phyloP scores from a whole-genome alignment of 768 basidiomycete genomes.

The Scleroderma citrinum region DNA sequence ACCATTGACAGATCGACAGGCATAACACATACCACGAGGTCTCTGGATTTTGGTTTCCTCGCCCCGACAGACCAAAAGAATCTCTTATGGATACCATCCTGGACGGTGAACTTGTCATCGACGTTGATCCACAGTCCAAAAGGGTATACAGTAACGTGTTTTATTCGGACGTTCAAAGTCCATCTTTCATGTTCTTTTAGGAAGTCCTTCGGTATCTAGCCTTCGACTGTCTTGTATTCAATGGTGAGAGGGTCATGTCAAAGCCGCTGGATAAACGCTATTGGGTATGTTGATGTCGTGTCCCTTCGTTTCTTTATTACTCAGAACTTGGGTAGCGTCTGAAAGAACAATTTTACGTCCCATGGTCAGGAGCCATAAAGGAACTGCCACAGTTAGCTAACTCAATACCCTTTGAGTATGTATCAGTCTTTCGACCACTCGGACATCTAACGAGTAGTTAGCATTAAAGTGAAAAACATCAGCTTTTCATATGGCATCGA shows the following conservation, averaged over 20 bases:
- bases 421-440: constrained; percentile 7
- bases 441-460: constrained; percentile 26
- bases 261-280: constrained; percentile 82
- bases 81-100: constrained; percentile 77
- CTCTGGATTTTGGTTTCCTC: constrained; percentile 81
- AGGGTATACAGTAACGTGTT: constrained; percentile 41
- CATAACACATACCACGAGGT: constrained; percentile 81
- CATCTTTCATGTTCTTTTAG: constrained; percentile 34
- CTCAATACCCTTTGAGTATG: constrained; percentile 79
- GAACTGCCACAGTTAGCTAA: constrained; percentile 64
- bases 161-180: background rate
- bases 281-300: constrained; percentile 51
- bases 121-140: constrained; percentile 72
- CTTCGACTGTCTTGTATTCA: constrained; percentile 89
- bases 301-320: background rate
- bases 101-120: constrained; percentile 92
- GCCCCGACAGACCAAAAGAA: constrained; percentile 63
- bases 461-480: constrained; percentile 85
- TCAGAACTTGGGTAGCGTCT: constrained; percentile 37
- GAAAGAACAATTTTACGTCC: constrained; percentile 75
- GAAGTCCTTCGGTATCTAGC: constrained; percentile 77
- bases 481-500: constrained; percentile 83
- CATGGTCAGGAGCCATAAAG: constrained; percentile 63
- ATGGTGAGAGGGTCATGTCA: constrained; percentile 83
- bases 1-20: constrained; percentile 73